Base-by-base conservation (phyloP, 2,329 filamentous ascomycete species). In the Monosporascus cannonballus region DNA sequence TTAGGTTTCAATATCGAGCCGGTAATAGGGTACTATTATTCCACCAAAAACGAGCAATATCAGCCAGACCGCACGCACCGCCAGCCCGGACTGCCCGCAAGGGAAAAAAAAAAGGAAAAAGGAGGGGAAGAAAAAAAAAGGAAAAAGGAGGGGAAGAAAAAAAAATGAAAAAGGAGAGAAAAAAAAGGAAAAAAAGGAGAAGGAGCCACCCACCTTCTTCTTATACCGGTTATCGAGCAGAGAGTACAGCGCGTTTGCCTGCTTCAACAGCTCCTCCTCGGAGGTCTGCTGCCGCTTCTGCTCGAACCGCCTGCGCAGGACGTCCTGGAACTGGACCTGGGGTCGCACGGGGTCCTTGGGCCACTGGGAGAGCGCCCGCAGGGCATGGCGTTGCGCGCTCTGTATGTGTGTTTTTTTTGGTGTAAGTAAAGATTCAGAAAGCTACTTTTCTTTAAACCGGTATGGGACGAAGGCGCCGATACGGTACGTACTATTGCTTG, bases 271-370 rank as follows among this genome's bases (percentile, higher is more conserved):
- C 27, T 74, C 72, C 8, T 71, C 67, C 59, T 83, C 79, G 48
- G 66, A 27, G 25, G 8, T 27, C 25, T 8, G 25, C 25, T 27
- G 25, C 25, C 9, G 25, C 25, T 27, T 7, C 54, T 63, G 64
- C 51, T 75, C 71, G 48, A 81, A 66, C 27, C 76, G 73, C 52
- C 72, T 70, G 22, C 67, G 66, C 48, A 87, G 69, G 36, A 80
- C 74, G 58, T 81, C 76, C 61, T 80, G 80, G 59, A 87, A 76
- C 66, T 86, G 82, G 64, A 79, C 75, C 53, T 84, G 77, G 7
- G 84, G 84, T 0, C 85, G 81, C 45, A 87, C 74, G 53, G 73
- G 72, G 62, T 87, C 84, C 61, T 79, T 78, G 46, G 85, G 85
- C 84, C 84, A 88, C 57, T 76, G 75, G 53, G 76, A 71, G 51